Conservation (phyloP, 805 yeast species). For the Maudiozyma bulderi region DNA sequence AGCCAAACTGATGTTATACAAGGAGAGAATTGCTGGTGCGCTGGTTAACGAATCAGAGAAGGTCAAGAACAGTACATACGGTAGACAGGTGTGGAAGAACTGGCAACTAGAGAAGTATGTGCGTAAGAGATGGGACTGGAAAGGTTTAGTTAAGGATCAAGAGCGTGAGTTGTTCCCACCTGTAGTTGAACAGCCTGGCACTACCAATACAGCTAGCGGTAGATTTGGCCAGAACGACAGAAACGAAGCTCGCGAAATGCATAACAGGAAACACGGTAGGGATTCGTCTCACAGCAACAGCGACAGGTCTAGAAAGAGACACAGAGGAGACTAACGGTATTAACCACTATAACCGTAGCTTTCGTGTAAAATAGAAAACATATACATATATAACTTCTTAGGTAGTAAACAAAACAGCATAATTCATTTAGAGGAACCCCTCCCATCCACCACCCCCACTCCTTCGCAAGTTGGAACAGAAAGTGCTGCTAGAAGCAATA, state of each 20-base stretch:
- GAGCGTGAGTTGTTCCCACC: constrained; percentile 34
- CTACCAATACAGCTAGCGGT: constrained; percentile 13
- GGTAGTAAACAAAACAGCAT: no score
- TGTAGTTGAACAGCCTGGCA: not conserved
- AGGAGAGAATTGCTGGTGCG: constrained; percentile 75
- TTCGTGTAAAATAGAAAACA: not conserved
- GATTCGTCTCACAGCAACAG: not conserved
- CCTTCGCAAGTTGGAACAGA: no score
- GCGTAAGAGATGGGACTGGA: constrained; percentile 60
- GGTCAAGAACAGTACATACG: constrained; percentile 80
- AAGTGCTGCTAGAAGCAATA: no score
- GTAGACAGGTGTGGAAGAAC: constrained; percentile 88
- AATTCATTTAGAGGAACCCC: no score
- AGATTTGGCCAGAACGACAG: constrained; percentile 5
- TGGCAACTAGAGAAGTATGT: constrained; percentile 78
- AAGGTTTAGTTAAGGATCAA: constrained; percentile 46
- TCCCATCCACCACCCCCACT: no score
- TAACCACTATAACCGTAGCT: not conserved
- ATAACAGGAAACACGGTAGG: constrained; percentile 1
- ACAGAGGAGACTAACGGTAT: not conserved
- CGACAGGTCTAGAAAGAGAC: not conserved
- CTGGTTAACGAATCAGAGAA: constrained; percentile 48
- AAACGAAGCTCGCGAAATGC: not conserved
- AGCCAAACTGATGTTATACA: constrained; percentile 64
- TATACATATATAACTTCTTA: no score